phyloP scores from a whole-genome alignment of 139 green algal genomes.

The Closterium sp. region DNA sequence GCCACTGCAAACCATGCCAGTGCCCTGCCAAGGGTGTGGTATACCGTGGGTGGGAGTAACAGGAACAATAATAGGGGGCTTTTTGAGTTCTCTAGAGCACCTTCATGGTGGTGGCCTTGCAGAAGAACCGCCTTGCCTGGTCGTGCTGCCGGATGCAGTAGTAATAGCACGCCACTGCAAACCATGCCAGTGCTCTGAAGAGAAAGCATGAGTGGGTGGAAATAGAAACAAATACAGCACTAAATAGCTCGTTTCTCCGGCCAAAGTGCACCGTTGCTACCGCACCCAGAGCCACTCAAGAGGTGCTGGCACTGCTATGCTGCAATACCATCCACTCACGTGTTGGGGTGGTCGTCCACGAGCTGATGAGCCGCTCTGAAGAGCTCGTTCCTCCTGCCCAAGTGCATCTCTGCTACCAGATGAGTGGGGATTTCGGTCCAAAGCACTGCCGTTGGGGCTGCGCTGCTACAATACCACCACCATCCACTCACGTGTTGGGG shows the following conservation, averaged over 20 bases:
- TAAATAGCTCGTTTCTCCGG: slow-evolving; percentile 88
- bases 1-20: slow-evolving; percentile 85
- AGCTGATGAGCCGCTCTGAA: slow-evolving; percentile 69
- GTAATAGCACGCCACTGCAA: slow-evolving; percentile 96
- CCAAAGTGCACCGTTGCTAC: slow-evolving; percentile 69
- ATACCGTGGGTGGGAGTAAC: too few species aligned
- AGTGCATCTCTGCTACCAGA: slow-evolving; percentile 76
- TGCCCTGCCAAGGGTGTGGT: background rate
- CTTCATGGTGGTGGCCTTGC: slow-evolving; percentile 12
- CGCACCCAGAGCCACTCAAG: too few species aligned
- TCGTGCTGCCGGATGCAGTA: slow-evolving; percentile 52
- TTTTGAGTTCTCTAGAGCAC: too few species aligned
- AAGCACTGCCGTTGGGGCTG: too few species aligned
- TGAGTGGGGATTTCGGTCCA: slow-evolving; percentile 79
- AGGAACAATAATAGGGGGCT: too few species aligned
- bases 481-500: too few species aligned
- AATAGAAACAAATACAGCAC: background rate
- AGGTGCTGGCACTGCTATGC: too few species aligned
- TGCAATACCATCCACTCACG: too few species aligned
- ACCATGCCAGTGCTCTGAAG: slow-evolving; percentile 74
- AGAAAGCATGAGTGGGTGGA: too few species aligned
- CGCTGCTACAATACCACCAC: too few species aligned
- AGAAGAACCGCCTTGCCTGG: slow-evolving; percentile 53
- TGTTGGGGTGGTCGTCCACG: background rate
- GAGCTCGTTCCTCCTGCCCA: slow-evolving; percentile 85